phyloP scores from a whole-genome alignment of 305 asterid genomes.

The Rubia tinctorum region DNA sequence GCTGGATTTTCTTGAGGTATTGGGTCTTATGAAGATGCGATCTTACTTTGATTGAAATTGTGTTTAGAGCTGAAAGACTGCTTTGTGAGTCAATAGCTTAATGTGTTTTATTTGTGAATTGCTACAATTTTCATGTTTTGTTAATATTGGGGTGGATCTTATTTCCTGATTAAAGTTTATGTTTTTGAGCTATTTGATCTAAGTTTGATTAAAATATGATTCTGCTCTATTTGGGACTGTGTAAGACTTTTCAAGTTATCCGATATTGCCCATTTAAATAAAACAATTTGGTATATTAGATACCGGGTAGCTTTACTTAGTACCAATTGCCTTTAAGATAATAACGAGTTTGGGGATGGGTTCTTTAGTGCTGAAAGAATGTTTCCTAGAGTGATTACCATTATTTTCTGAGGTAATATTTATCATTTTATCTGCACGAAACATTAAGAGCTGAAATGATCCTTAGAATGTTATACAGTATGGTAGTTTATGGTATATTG shows the following conservation, averaged over 20 bases:
- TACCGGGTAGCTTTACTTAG: no score
- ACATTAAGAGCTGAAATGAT: background rate
- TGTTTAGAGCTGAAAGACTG: no score
- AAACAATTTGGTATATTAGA: no score
- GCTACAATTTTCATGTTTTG: background rate
- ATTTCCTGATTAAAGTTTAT: background rate
- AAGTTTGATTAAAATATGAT: background rate
- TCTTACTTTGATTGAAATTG: no score
- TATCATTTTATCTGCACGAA: background rate
- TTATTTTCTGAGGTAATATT: background rate
- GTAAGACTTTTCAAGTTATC: background rate
- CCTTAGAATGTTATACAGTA: background rate
- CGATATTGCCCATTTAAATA: no score
- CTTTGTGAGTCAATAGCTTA: no score
- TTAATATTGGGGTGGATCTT: conserved; percentile 5
- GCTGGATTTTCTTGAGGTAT: no score
- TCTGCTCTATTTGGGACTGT: background rate
- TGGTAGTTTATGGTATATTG: background rate
- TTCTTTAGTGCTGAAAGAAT: background rate
- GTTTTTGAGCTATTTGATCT: background rate
- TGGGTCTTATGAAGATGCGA: no score
- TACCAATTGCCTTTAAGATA: no score
- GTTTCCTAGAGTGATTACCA: background rate
- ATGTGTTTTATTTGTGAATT: no score
- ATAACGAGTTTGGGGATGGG: background rate